Conservation (phyloP, 768 basidiomycete species). For the Mycena olivaceomarginata region DNA sequence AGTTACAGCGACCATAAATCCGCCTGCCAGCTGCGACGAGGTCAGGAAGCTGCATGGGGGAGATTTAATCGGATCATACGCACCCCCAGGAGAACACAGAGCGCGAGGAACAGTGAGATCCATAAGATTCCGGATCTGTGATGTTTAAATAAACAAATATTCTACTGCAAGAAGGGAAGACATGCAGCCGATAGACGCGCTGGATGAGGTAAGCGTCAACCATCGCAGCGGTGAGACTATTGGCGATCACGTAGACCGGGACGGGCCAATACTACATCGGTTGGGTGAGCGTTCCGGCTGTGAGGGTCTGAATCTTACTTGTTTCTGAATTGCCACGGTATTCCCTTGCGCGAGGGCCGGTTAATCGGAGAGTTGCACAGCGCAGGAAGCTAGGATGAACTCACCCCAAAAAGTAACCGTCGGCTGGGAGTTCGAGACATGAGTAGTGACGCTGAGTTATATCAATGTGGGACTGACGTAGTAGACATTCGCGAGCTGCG, state of each 20-base stretch:
- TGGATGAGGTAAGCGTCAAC: conserved; percentile 4
- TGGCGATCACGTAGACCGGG: conserved; percentile 3
- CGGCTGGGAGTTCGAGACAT: neutral
- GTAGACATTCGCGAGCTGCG: neutral
- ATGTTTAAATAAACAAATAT: too few relatives aligned
- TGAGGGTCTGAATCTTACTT: neutral
- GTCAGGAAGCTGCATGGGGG: neutral
- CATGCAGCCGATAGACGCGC: conserved; percentile 8
- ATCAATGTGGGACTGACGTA: neutral
- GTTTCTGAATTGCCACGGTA: neutral
- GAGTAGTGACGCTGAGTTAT: neutral
- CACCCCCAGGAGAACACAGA: neutral
- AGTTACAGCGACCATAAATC: neutral
- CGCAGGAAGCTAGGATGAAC: neutral
- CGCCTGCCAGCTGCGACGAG: neutral
- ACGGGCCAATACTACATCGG: neutral
- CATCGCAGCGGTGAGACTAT: conserved; percentile 1
- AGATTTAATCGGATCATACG: too few relatives aligned
- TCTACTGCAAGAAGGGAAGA: neutral
- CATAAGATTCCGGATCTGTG: neutral
- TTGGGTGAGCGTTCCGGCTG: too few relatives aligned
- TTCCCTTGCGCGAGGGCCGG: neutral
- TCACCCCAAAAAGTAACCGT: conserved; percentile 20
- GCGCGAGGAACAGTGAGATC: neutral
- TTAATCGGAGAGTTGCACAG: too few relatives aligned